Conservation (phyloP, 306 rosid species). For the Arachis stenosperma region DNA sequence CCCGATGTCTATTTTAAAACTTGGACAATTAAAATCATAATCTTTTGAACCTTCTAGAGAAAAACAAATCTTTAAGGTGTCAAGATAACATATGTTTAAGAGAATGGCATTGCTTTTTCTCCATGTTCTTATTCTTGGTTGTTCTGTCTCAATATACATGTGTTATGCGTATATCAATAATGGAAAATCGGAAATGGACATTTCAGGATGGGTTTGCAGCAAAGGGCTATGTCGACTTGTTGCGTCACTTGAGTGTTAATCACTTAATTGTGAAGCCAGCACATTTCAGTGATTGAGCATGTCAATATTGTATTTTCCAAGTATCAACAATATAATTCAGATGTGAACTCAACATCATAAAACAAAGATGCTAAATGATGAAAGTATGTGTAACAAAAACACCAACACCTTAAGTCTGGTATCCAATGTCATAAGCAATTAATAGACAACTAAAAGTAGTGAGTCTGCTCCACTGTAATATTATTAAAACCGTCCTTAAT, state of each 20-base stretch:
- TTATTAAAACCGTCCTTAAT: background rate
- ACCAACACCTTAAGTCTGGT: too few relatives aligned
- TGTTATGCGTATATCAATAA: background rate
- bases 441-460: too few relatives aligned
- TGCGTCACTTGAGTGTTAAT: too few relatives aligned
- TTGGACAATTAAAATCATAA: background rate
- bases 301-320: background rate
- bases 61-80: background rate
- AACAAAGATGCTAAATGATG: too few relatives aligned
- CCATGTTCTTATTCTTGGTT: background rate
- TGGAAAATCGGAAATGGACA: background rate
- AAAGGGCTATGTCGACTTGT: background rate
- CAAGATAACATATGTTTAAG: background rate
- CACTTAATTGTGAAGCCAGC: too few relatives aligned
- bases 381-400: too few relatives aligned
- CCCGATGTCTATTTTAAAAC: slow-evolving; percentile 6
- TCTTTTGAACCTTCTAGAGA: slow-evolving; percentile 9
- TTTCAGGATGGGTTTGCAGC: slow-evolving; percentile 3
- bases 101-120: background rate
- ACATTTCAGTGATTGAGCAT: background rate
- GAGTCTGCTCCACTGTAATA: background rate
- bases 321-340: slow-evolving; percentile 23
- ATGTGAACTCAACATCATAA: slow-evolving; percentile 4
- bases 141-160: slow-evolving; percentile 8
- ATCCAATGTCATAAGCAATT: too few relatives aligned